These are phyloP conservation scores for Aspergillus chevalieri DNA, from an alignment of 2,329 filamentous ascomycete species.

Conservation along the genomic window DNA sequence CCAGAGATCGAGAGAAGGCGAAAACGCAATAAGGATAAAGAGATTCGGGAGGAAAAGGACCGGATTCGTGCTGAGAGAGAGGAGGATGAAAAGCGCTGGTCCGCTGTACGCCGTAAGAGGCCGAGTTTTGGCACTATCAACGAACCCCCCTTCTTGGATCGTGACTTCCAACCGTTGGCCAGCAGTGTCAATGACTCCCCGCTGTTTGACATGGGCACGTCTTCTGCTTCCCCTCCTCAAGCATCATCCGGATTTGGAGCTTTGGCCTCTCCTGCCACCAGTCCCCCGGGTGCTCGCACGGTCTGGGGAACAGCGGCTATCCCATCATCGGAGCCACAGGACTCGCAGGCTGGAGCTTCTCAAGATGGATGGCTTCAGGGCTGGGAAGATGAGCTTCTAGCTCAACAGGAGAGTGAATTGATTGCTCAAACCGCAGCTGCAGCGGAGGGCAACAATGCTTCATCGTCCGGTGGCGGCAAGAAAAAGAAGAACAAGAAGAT, in stretches of 20 bases:
- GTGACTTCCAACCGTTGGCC: conserved; percentile 61
- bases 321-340: conserved; percentile 52
- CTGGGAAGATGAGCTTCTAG: conserved; percentile 69
- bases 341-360: conserved; percentile 29
- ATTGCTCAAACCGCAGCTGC: conserved; percentile 46
- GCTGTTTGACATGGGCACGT: conserved; percentile 23
- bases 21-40: conserved; percentile 75
- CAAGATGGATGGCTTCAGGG: conserved; percentile 85
- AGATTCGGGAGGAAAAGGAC: conserved; percentile 78
- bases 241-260: conserved; percentile 40
- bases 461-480: conserved; percentile 32
- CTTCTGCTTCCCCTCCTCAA: conserved; percentile 39
- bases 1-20: conserved; percentile 69
- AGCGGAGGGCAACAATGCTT: conserved; percentile 15
- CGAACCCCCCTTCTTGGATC: conserved; percentile 48
- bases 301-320: conserved; percentile 85
- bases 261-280: conserved; percentile 73
- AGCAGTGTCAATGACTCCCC: conserved; percentile 25
- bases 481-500: conserved; percentile 65
- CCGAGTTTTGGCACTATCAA: conserved; percentile 41
- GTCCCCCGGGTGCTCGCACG: conserved; percentile 67
- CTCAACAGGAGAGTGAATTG: conserved; percentile 51
- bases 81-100: conserved; percentile 63
- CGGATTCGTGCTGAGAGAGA: conserved; percentile 73
- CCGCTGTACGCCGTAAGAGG: conserved; percentile 59